phyloP scores from a whole-genome alignment of 2,329 filamentous ascomycete species.

The Balansia obtecta region DNA sequence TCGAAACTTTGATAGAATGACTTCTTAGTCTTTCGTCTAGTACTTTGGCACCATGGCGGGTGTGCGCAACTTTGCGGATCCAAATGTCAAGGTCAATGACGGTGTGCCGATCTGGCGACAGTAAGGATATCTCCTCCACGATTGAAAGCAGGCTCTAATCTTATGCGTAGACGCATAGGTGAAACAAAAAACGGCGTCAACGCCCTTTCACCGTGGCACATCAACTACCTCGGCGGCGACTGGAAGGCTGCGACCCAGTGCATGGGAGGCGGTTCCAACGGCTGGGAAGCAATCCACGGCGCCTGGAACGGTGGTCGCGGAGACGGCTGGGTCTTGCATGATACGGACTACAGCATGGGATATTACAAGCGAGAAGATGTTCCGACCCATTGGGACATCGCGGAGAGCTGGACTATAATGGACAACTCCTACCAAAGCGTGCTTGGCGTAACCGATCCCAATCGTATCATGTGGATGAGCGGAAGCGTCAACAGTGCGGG shows the following conservation, averaged over 20 bases:
- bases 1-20: neutral
- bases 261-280: conserved; percentile 36
- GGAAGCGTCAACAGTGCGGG: conserved; percentile 38
- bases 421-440: conserved; percentile 10
- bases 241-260: conserved; percentile 38
- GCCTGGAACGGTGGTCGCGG: conserved; percentile 36
- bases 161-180: neutral
- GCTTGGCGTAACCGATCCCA: conserved; percentile 29
- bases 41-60: conserved; percentile 45
- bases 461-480: conserved; percentile 23
- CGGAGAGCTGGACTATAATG: conserved; percentile 36
- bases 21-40: conserved; percentile 14
- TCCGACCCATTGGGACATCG: conserved; percentile 40
- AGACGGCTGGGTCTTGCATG: conserved; percentile 31
- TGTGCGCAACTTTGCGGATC: conserved; percentile 41
- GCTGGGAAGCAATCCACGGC: conserved; percentile 37
- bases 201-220: conserved; percentile 34
- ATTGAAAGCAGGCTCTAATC: neutral
- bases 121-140: conserved; percentile 18
- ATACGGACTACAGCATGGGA: conserved; percentile 23
- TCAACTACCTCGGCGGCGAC: conserved; percentile 36
- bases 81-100: conserved; percentile 18
- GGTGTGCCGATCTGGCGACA: conserved; percentile 35
- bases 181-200: conserved; percentile 24
- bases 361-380: conserved; percentile 38